A percentile compares a stretch with the other conserved stretches of the same genome.
phyloP scores from a whole-genome alignment of 768 basidiomycete genomes.

The Chalciporus pseudorubinellus region DNA sequence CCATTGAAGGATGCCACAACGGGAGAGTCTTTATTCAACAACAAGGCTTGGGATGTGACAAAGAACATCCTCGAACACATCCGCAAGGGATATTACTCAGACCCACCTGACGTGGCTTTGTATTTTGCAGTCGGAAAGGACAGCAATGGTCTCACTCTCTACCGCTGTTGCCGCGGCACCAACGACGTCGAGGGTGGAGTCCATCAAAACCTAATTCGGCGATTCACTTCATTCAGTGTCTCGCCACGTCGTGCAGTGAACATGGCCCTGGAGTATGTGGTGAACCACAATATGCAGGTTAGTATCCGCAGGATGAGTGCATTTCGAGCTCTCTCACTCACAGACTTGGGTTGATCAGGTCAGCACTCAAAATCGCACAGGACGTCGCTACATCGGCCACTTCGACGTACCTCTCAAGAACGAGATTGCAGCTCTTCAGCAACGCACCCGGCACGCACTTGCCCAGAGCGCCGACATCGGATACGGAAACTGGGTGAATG shows the following conservation, averaged over 20 bases:
- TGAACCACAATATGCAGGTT: constrained; percentile 27
- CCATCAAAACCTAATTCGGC: constrained; percentile 27
- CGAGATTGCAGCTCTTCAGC: neutral
- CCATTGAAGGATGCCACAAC: constrained; percentile 34
- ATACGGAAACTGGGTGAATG: no score
- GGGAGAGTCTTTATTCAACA: constrained; percentile 30
- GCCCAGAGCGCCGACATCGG: no score
- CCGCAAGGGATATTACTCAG: constrained; percentile 26
- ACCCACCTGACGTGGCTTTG: constrained; percentile 31
- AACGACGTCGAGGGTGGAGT: constrained; percentile 37
- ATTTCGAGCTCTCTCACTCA: no score
- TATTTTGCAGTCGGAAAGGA: constrained; percentile 17
- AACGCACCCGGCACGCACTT: no score
- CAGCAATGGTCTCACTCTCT: constrained; percentile 16
- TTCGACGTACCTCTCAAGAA: neutral
- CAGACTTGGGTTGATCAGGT: neutral
- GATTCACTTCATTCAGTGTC: constrained; percentile 12
- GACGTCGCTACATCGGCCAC: neutral
- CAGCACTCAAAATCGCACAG: neutral
- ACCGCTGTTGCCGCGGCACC: constrained; percentile 25
- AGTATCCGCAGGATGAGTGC: neutral
- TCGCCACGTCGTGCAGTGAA: constrained; percentile 24
- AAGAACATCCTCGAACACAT: constrained; percentile 31
- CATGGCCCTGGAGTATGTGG: constrained; percentile 17
- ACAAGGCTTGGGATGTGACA: constrained; percentile 28